Base-by-base conservation (phyloP, 2,329 filamentous ascomycete species). In the Fusarium sublunatum region DNA sequence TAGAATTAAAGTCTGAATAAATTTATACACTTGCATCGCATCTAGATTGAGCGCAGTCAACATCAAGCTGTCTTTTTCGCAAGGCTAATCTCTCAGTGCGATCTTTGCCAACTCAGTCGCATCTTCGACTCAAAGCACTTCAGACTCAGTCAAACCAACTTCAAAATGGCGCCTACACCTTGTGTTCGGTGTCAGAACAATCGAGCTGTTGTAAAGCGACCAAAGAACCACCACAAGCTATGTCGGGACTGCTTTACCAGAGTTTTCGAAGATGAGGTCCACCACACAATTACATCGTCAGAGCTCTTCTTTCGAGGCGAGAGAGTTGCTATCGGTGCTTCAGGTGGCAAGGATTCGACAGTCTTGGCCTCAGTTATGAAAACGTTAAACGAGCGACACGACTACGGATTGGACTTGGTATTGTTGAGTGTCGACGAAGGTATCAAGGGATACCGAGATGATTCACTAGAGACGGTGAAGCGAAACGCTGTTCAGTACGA, bases 331-430 rank as follows among this genome's bases (percentile, higher is more conserved):
- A 97, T 99, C 71, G 96, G 95, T 39, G 95, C 96, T 44, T 97
- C 93, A 2, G 95, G 95, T 52, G 95, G 95, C 69, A 99, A 99
- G 78, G 95, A 99, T 76, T 97, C 93, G 48, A 99, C 95, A 0
- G 95, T 99, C 0, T 83, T 99, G 10, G 95, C 95, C 5, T 96
- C 93, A 0, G 93, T 99, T 0, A 83, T 99, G 48, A 97, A 97
- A 76, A 97, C 93, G 0, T 82, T 99, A 4, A 98, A 99, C 70
- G 92, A 96, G 74, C 87, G 93, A 41, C 87, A 97, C 74, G 82
- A 89, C 65, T 98, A 98, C 75, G 91, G 90, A 1, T 81, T 99
- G 6, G 87, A 98, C 39, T 83, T 99, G 3, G 86, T 96, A 0
- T 82, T 99, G 1, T 83, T 99, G 38, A 96, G 91, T 60, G 94